These are phyloP conservation scores for Setomelanomma holmii DNA, from an alignment of 2,329 filamentous ascomycete species.

Conservation along the genomic window DNA sequence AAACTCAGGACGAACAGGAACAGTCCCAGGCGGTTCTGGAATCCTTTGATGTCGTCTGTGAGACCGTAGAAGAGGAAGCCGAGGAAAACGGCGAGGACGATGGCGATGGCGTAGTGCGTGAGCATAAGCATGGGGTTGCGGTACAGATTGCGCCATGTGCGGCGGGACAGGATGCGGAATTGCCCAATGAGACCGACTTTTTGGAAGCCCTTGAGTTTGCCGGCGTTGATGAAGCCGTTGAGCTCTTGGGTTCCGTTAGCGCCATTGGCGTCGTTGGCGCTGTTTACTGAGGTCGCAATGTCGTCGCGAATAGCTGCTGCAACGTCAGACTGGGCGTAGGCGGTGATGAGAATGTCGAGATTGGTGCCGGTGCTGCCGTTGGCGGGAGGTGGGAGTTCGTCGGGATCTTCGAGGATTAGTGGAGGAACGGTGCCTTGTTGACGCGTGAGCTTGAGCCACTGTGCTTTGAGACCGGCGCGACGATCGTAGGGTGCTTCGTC, in stretches of 20 bases:
- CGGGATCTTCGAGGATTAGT: conserved; percentile 73
- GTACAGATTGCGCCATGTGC: conserved; percentile 97
- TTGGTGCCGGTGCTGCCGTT: conserved; percentile 69
- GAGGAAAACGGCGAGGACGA: conserved; percentile 89
- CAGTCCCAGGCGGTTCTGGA: conserved; percentile 94
- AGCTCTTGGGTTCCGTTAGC: conserved; percentile 63
- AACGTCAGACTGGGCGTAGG: conserved; percentile 80
- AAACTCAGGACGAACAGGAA: conserved; percentile 97
- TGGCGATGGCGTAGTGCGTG: conserved; percentile 96
- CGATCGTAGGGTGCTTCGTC: conserved; percentile 65
- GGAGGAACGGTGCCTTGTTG: conserved; percentile 62
- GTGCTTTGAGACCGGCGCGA: conserved; percentile 59
- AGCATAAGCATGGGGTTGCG: conserved; percentile 98
- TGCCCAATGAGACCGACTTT: conserved; percentile 81
- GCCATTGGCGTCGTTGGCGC: conserved; percentile 72
- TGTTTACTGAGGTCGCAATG: conserved; percentile 72
- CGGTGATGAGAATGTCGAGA: conserved; percentile 79
- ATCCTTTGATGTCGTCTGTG: conserved; percentile 94
- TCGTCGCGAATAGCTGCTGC: conserved; percentile 77
- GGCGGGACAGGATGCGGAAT: conserved; percentile 85
- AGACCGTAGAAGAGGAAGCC: conserved; percentile 96
- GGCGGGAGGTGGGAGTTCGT: conserved; percentile 66
- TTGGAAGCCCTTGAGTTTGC: conserved; percentile 77
- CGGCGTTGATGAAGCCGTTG: conserved; percentile 62
- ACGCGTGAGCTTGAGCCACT: conserved; percentile 66